Conservation (phyloP, 202 grass and related monocot genomes). For the Musa balbisiana region DNA sequence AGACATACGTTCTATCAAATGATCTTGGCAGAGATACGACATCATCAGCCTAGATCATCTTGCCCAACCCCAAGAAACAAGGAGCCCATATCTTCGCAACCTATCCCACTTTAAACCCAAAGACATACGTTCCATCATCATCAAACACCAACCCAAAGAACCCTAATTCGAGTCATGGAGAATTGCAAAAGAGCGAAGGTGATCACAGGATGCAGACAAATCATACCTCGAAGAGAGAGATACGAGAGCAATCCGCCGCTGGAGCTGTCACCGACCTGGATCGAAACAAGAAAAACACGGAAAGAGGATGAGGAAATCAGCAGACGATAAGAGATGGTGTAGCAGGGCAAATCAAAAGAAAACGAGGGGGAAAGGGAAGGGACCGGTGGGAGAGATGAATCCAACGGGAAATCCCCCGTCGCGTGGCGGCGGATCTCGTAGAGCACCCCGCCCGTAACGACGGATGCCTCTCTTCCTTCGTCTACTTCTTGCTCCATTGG, state of each 20-base stretch:
- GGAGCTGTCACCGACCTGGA: slow-evolving; percentile 28
- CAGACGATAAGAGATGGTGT: not conserved
- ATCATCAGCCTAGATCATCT: not conserved
- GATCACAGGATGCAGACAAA: too few relatives aligned
- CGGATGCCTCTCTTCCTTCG: not conserved
- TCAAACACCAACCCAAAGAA: not conserved
- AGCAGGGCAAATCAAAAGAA: not conserved
- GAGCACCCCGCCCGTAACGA: slow-evolving; percentile 30
- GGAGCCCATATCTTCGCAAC: not conserved
- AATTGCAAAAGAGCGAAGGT: too few relatives aligned
- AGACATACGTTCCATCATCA: not conserved
- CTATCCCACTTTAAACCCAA: not conserved
- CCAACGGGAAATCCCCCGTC: slow-evolving; percentile 36
- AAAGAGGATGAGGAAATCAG: not conserved
- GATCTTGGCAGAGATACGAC: not conserved
- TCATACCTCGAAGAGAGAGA: slow-evolving; percentile 57
- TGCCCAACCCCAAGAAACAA: not conserved
- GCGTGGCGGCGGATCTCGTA: slow-evolving; percentile 80
- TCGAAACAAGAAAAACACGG: not conserved
- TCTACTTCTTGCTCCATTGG: slow-evolving; percentile 8
- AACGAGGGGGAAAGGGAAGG: not conserved
- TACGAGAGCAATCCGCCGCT: slow-evolving; percentile 51
- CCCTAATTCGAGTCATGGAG: too few relatives aligned
- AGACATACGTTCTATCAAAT: too few relatives aligned
- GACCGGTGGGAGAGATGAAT: slow-evolving; percentile 8